These are phyloP conservation scores for Botryotinia globosa DNA, from an alignment of 2,329 filamentous ascomycete genomes.

Conservation along the genomic window DNA sequence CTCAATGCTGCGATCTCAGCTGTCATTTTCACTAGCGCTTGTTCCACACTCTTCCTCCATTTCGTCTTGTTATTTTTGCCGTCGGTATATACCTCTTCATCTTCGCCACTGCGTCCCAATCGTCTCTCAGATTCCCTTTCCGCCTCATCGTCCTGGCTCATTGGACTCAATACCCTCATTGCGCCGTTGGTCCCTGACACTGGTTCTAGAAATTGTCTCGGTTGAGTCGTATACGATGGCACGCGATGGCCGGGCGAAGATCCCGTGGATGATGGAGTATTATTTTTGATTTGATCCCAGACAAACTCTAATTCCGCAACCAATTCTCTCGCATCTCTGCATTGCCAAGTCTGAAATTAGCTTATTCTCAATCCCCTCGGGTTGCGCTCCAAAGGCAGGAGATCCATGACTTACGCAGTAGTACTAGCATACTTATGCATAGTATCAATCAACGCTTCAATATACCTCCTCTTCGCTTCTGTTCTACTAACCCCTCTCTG, in stretches of 20 bases:
- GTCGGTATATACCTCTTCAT: conserved; percentile 45
- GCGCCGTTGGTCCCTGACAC: conserved; percentile 51
- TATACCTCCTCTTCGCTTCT: conserved; percentile 90
- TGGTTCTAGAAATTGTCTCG: conserved; percentile 46
- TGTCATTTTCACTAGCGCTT: conserved; percentile 82
- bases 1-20: conserved; percentile 88
- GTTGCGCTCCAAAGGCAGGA: neutral
- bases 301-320: conserved; percentile 97
- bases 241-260: conserved; percentile 51
- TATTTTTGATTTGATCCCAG: conserved; percentile 96
- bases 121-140: conserved; percentile 51
- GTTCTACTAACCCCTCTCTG: conserved; percentile 81
- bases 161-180: conserved; percentile 74
- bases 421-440: conserved; percentile 93
- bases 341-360: conserved; percentile 22
- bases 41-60: conserved; percentile 82
- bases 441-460: conserved; percentile 89
- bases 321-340: conserved; percentile 76
- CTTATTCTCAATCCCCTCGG: neutral
- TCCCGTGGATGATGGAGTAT: conserved; percentile 62
- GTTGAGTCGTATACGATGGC: conserved; percentile 36
- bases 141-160: conserved; percentile 77
- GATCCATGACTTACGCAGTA: conserved; percentile 58
- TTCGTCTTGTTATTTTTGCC: conserved; percentile 48
- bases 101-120: conserved; percentile 43